These are phyloP conservation scores for Thymus mandschuricus DNA, from an alignment of 257 asterid species.

Conservation along the genomic window DNA sequence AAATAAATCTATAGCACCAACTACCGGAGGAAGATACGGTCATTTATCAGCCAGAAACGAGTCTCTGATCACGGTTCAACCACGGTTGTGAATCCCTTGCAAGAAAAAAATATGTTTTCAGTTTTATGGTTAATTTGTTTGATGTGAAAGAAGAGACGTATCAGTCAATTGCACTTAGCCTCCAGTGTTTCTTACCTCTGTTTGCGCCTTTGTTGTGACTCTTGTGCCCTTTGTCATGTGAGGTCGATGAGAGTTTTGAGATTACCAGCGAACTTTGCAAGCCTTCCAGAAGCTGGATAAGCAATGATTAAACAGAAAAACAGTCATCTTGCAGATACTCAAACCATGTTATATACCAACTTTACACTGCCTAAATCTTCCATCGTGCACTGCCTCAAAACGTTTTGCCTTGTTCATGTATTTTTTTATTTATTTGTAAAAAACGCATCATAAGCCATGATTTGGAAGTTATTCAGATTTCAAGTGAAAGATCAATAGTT, in stretches of 20 bases:
- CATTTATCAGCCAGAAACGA: constrained; percentile 29
- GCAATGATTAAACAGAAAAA: constrained; percentile 27
- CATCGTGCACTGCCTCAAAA: not conserved
- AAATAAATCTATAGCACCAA: constrained; percentile 46
- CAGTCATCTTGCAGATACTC: not conserved
- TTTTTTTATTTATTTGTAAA: no score
- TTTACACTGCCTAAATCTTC: no score
- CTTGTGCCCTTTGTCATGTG: constrained; percentile 71
- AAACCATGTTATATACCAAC: not conserved
- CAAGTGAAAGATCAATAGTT: not conserved
- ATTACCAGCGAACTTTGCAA: constrained; percentile 76
- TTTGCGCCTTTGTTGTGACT: constrained; percentile 52
- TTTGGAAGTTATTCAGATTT: not conserved
- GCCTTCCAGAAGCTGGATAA: constrained; percentile 86
- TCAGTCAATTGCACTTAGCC: not conserved
- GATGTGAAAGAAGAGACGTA: not conserved
- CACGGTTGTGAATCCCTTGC: constrained; percentile 46
- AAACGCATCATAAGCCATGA: not conserved
- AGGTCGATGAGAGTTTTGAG: constrained; percentile 68
- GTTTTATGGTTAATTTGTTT: not conserved
- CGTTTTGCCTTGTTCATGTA: not conserved
- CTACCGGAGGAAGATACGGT: constrained; percentile 30
- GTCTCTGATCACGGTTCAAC: constrained; percentile 26
- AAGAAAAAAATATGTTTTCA: constrained; percentile 15
- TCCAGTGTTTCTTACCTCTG: constrained; percentile 44